A percentile compares a stretch with the other conserved stretches of the same genome.
These are phyloP conservation scores for Saitozyma sp. DNA, from an alignment of 768 basidiomycete genomes.

Conservation along the genomic window DNA sequence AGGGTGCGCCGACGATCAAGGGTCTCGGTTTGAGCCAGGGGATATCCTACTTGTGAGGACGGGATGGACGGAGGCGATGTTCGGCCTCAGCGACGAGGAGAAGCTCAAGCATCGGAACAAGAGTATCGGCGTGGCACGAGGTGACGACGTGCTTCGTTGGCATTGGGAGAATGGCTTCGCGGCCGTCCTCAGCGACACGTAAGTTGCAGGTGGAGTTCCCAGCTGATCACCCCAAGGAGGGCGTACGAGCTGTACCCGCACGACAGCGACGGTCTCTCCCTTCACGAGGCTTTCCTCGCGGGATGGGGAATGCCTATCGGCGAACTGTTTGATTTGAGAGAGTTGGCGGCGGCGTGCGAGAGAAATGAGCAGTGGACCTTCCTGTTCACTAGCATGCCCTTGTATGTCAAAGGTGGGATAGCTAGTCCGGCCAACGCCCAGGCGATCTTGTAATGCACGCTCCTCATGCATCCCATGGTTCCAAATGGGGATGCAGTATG, in stretches of 20 bases:
- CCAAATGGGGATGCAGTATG: too few relatives aligned
- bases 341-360: slow-evolving; percentile 12
- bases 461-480: too few relatives aligned
- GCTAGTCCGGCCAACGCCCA: slow-evolving; percentile 31
- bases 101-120: too few relatives aligned
- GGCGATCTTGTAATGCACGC: too few relatives aligned
- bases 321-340: slow-evolving; percentile 22
- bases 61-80: slow-evolving; percentile 25
- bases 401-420: slow-evolving; percentile 23
- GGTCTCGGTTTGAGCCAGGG: slow-evolving; percentile 14
- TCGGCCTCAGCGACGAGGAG: slow-evolving; percentile 12
- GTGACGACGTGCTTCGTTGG: neutral
- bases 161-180: slow-evolving; percentile 8
- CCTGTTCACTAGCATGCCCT: slow-evolving; percentile 25
- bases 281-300: slow-evolving; percentile 23
- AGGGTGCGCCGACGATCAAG: slow-evolving; percentile 12
- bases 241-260: slow-evolving; percentile 7
- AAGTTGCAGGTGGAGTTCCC: neutral
- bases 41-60: slow-evolving; percentile 31
- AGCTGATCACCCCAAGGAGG: neutral
- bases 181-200: slow-evolving; percentile 1
- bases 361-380: slow-evolving; percentile 15
- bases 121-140: slow-evolving; percentile 11
- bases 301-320: slow-evolving; percentile 30
- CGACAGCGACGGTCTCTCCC: neutral